phyloP scores from a whole-genome alignment of 805 yeast genomes.

The Candida palmyrensis region DNA sequence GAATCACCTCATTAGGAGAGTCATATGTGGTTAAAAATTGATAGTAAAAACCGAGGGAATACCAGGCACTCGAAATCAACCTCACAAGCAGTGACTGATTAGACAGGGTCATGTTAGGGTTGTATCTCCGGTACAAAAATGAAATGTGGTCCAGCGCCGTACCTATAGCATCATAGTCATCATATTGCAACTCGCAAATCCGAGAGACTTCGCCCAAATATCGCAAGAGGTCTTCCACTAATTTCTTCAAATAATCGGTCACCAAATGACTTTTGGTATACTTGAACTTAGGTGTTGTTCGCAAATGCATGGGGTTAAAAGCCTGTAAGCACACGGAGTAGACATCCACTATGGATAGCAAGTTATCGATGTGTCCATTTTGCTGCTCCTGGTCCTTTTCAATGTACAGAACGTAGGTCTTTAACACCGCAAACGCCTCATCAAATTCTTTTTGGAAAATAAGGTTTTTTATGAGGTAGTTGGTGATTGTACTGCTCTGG shows the following conservation, averaged over 20 bases:
- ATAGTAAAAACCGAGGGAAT: slow-evolving; percentile 26
- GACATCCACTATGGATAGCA: slow-evolving; percentile 27
- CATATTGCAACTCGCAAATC: slow-evolving; percentile 24
- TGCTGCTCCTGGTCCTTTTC: slow-evolving; percentile 28
- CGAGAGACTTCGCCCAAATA: slow-evolving; percentile 21
- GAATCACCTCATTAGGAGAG: slow-evolving; percentile 15
- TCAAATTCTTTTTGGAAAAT: slow-evolving; percentile 33
- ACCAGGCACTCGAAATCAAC: slow-evolving; percentile 33
- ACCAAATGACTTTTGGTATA: slow-evolving; percentile 18
- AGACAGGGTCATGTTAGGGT: slow-evolving; percentile 22
- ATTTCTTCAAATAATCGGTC: slow-evolving; percentile 12
- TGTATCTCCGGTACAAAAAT: slow-evolving; percentile 31
- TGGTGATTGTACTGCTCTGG: slow-evolving; percentile 32
- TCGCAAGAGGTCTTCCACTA: slow-evolving; percentile 13
- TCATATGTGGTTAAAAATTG: slow-evolving; percentile 22
- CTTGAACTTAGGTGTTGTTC: slow-evolving; percentile 17
- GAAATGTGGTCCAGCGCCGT: slow-evolving; percentile 18
- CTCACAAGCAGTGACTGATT: slow-evolving; percentile 23
- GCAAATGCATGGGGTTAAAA: slow-evolving; percentile 30
- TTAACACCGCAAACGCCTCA: slow-evolving; percentile 40
- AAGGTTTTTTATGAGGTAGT: slow-evolving; percentile 25
- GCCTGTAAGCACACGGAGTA: slow-evolving; percentile 26
- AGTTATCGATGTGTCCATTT: slow-evolving; percentile 23
- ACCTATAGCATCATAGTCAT: slow-evolving; percentile 8
- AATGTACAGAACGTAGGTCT: slow-evolving; percentile 29